phyloP scores from a whole-genome alignment of 371 early-diverging fungal genomes.

The Mortierella sp. region DNA sequence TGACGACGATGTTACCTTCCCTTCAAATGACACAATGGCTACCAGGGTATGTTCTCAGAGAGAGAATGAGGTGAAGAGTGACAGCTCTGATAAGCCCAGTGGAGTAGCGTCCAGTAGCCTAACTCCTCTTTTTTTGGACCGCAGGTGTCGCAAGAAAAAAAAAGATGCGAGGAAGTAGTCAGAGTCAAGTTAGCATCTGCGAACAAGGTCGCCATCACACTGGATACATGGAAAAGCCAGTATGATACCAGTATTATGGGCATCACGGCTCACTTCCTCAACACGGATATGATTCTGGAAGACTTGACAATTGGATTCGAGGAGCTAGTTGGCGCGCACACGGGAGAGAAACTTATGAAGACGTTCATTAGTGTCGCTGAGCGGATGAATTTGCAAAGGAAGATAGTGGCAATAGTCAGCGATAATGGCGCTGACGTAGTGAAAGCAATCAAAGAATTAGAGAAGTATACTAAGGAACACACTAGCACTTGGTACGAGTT shows the following conservation, averaged over 20 bases:
- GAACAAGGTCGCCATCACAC: slow-evolving; percentile 24
- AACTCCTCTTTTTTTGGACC: not conserved
- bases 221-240: slow-evolving; percentile 36
- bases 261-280: slow-evolving; percentile 40
- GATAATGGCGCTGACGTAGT: slow-evolving; percentile 38
- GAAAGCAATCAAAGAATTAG: slow-evolving; percentile 16
- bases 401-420: slow-evolving; percentile 34
- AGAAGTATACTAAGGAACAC: slow-evolving; percentile 8
- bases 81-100: not conserved
- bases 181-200: slow-evolving; percentile 7
- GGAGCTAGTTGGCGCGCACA: slow-evolving; percentile 19
- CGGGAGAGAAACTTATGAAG: slow-evolving; percentile 28
- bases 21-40: slow-evolving; percentile 18
- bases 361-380: slow-evolving; percentile 23
- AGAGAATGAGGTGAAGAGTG: not conserved
- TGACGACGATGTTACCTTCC: slow-evolving; percentile 4
- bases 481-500: slow-evolving; percentile 10
- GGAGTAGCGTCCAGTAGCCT: not conserved
- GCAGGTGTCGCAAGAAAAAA: slow-evolving; percentile 4
- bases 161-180: slow-evolving; percentile 3
- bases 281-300: slow-evolving; percentile 16
- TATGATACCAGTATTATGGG: slow-evolving; percentile 25
- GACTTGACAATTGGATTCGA: slow-evolving; percentile 35
- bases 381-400: slow-evolving; percentile 13
- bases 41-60: slow-evolving; percentile 14